Conservation (phyloP, 140 eudicot species). For the Erigeron philadelphicus region DNA sequence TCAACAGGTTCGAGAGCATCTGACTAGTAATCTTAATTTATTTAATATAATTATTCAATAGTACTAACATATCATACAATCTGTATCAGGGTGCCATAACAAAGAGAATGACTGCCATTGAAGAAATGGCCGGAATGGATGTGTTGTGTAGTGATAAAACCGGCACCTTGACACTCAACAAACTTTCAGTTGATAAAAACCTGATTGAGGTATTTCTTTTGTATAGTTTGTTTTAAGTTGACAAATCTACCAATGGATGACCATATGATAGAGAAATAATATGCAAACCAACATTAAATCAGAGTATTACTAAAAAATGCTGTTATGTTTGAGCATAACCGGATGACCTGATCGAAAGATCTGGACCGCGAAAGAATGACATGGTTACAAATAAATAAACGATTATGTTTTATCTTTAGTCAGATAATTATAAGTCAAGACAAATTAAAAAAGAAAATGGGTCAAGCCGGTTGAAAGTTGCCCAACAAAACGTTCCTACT, state of each 20-base stretch:
- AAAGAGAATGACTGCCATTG: slow-evolving; percentile 71
- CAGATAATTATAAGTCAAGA: neutral
- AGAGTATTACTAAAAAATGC: neutral
- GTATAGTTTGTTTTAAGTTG: neutral
- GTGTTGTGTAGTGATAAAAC: slow-evolving; percentile 73
- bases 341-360: neutral
- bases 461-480: too few relatives aligned
- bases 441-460: neutral
- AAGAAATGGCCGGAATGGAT: slow-evolving; percentile 80
- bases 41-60: neutral
- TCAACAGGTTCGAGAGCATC: slow-evolving; percentile 35
- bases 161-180: slow-evolving; percentile 60
- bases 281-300: neutral
- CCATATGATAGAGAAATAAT: neutral
- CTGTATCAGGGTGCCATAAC: slow-evolving; percentile 54
- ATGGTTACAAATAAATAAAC: neutral
- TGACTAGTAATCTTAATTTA: neutral
- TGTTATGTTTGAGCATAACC: neutral
- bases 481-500: neutral
- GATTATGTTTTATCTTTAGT: neutral
- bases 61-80: neutral
- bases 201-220: slow-evolving; percentile 44
- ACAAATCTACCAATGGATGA: neutral
- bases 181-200: slow-evolving; percentile 56
- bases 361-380: neutral